Percentiles rank a stretch among this genome's conserved stretches.
These are phyloP conservation scores for Excoecaria cochinchinensis DNA, from an alignment of 345 rosid species.

Conservation along the genomic window DNA sequence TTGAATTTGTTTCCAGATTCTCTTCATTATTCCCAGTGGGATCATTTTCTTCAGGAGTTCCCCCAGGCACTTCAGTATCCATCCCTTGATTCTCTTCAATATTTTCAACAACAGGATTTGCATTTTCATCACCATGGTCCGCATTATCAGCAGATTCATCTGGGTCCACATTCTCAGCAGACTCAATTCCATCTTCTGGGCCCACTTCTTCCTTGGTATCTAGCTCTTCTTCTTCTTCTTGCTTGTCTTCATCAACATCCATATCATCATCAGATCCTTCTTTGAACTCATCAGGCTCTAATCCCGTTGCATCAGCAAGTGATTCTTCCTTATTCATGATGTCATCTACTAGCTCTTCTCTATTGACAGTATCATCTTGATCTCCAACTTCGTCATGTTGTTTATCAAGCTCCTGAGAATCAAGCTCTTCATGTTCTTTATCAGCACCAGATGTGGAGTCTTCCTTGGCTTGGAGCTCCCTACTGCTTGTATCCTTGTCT, in stretches of 20 bases:
- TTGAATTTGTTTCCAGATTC: constrained; percentile 37
- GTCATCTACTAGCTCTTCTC: constrained; percentile 52
- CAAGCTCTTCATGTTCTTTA: constrained; percentile 43
- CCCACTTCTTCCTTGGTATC: constrained; percentile 49
- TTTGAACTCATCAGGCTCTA: constrained; percentile 52
- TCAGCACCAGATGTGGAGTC: constrained; percentile 43
- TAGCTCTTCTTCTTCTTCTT: constrained; percentile 29
- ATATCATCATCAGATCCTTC: constrained; percentile 46
- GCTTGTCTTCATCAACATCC: constrained; percentile 38
- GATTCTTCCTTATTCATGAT: constrained; percentile 61
- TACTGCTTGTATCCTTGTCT: constrained; percentile 48
- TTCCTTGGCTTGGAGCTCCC: constrained; percentile 88
- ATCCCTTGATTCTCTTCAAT: constrained; percentile 43
- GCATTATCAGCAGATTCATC: constrained; percentile 33
- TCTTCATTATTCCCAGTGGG: constrained; percentile 42
- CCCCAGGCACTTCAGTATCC: constrained; percentile 41
- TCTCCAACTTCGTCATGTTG: constrained; percentile 42
- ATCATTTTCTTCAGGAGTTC: constrained; percentile 41
- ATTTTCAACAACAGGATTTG: constrained; percentile 31
- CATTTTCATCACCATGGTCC: constrained; percentile 34
- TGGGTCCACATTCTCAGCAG: constrained; percentile 36
- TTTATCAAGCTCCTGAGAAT: constrained; percentile 43
- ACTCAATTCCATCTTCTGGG: constrained; percentile 44
- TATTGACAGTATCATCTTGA: constrained; percentile 48
- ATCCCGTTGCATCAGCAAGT: constrained; percentile 59